phyloP scores from a whole-genome alignment of 23 red algal genomes.

The Gracilaria vermiculophylla region DNA sequence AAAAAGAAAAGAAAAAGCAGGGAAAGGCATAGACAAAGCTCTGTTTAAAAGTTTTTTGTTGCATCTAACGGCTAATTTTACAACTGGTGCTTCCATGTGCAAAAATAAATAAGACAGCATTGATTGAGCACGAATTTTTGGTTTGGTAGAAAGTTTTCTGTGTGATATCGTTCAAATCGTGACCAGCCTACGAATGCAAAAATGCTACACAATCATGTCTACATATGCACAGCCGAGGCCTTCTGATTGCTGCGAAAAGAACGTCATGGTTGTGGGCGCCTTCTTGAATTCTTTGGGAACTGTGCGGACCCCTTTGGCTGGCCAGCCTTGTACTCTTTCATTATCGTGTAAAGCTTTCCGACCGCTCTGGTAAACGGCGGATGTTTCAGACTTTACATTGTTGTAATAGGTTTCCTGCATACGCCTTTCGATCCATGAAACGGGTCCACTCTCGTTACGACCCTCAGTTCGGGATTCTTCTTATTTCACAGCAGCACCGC shows the following conservation, averaged over 20 bases:
- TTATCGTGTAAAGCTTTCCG: constrained; percentile 39
- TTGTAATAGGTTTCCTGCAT: constrained; percentile 34
- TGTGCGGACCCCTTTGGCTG: constrained; percentile 32
- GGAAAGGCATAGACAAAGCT: too few species aligned
- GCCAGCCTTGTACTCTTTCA: constrained; percentile 36
- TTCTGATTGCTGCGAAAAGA: constrained; percentile 28
- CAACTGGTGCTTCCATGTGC: too few species aligned
- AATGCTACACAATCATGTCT: constrained; percentile 73
- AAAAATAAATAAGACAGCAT: too few species aligned
- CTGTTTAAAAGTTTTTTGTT: too few species aligned
- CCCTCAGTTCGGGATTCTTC: constrained; percentile 45
- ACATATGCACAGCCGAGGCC: constrained; percentile 57
- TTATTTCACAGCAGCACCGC: constrained; percentile 42
- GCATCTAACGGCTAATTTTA: too few species aligned
- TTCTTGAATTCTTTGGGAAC: constrained; percentile 23
- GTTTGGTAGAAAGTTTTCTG: too few species aligned
- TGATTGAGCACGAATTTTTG: too few species aligned
- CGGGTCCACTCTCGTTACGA: constrained; percentile 69
- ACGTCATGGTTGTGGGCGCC: constrained; percentile 24
- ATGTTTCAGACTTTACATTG: constrained; percentile 43
- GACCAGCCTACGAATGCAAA: too few species aligned
- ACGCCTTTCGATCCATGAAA: constrained; percentile 66
- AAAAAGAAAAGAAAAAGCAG: too few species aligned
- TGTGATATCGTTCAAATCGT: too few species aligned
- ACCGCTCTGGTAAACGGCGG: constrained; percentile 44